Evolutionary conservation across 345 rosid genomes (phyloP), one percentile per base, ranked within the genome.

Genomic region (Populus simonii): DNA sequence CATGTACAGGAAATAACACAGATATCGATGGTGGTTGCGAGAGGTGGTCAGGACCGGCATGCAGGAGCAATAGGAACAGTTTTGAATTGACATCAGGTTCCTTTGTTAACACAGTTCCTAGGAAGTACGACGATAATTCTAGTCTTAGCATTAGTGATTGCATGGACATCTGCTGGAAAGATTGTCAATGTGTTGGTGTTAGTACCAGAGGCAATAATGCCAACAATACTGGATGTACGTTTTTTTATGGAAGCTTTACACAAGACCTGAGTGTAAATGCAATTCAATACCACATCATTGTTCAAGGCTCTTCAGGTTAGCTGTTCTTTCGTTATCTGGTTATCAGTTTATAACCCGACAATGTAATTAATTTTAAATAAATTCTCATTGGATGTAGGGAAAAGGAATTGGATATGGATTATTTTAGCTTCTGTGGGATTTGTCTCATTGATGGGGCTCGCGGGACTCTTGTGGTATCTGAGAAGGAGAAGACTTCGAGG

Each of bases 401-500:
- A 31, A 2, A 2, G 33, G 33, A 31, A 31, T 31, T 47, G 79
- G 75, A 36, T 75, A 35, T 75, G 75, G 79, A 75, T 75, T 11
- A n/a, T 70, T 17, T 23, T 27, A 17, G 35, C 55, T 45, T 3
- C 16, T 8, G 1, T 61, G 18, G 15, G 70, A 41, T 1, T 45
- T 61, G 27, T 22, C 47, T 23, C 70, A 20, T 35, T 39, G 0
- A 12, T 36, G 7, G 31, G 11, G 0, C 29, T 70, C 23, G 6
- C 36, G 7, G 23, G 67, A 15, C 35, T 71, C 7, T 63, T 63
- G 1, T 53, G 51, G 79, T 80, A 80, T 18, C 57, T 47, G 68
- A 47, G 76, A 71, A 69, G 79, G 68, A 62, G 61, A 75, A 80
- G 23, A 53, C 16, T 25, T 0, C 65, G 22, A 74, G 65, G 65